Conservation (phyloP, 805 yeast genomes). For the Hanseniaspora nectarophila region DNA sequence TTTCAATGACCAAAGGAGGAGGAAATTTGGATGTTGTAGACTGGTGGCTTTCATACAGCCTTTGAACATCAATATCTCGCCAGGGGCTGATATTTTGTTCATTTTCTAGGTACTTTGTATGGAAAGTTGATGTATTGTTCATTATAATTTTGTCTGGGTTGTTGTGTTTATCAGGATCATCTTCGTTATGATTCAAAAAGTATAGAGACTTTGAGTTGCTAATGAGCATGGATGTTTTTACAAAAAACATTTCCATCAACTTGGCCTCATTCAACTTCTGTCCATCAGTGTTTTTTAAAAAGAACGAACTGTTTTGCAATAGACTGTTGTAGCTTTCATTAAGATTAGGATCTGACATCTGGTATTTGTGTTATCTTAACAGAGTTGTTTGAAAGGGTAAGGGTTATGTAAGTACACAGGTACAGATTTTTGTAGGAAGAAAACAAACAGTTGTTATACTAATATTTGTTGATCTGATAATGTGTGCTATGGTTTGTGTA, state of each 20-base stretch:
- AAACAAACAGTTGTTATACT: background rate
- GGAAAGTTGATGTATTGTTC: conserved; percentile 15
- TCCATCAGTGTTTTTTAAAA: background rate
- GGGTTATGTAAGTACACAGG: background rate
- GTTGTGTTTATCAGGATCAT: conserved; percentile 16
- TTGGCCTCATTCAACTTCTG: conserved; percentile 17
- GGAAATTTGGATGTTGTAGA: conserved; percentile 23
- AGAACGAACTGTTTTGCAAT: background rate
- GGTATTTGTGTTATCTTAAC: background rate
- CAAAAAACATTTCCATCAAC: conserved; percentile 50
- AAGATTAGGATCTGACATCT: background rate
- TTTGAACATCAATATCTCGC: conserved; percentile 21
- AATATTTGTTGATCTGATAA: too few species aligned
- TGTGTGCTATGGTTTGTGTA: too few species aligned
- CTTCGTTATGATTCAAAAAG: conserved; percentile 15
- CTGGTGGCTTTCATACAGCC: background rate
- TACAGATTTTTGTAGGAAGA: background rate
- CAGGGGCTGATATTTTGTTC: conserved; percentile 29
- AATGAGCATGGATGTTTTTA: conserved; percentile 49
- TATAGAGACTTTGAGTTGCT: conserved; percentile 34
- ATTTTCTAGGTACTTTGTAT: conserved; percentile 18
- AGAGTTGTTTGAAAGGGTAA: background rate
- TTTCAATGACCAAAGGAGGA: conserved; percentile 80
- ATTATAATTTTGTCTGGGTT: conserved; percentile 19
- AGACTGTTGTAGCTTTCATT: background rate